phyloP scores from a whole-genome alignment of 2,329 filamentous ascomycete genomes.

The Akanthomyces lecanii region DNA sequence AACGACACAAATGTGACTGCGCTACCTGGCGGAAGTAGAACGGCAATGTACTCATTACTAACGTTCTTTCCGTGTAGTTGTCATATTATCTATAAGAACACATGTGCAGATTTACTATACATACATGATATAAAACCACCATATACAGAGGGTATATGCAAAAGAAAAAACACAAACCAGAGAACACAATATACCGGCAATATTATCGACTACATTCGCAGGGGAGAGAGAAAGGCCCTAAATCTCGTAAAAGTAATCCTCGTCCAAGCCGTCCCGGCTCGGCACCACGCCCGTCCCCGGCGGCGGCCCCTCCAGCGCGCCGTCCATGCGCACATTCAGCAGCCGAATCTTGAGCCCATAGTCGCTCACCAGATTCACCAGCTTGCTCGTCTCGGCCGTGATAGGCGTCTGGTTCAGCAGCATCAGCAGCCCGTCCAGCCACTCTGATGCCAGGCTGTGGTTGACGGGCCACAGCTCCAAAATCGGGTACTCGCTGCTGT shows the following conservation, averaged over 20 bases:
- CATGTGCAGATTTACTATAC: background rate
- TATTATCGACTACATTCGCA: background rate
- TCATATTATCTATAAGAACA: background rate
- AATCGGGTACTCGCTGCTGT: constrained; percentile 63
- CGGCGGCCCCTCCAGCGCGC: constrained; percentile 60
- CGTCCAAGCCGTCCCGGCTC: constrained; percentile 77
- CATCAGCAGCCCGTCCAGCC: constrained; percentile 94
- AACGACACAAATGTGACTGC: no score
- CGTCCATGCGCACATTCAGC: constrained; percentile 86
- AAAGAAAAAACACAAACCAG: constrained; percentile 11
- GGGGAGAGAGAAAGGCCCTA: constrained; percentile 28
- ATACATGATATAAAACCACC: constrained; percentile 5
- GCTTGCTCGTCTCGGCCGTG: constrained; percentile 90
- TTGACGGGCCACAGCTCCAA: constrained; percentile 78
- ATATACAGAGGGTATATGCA: constrained; percentile 17
- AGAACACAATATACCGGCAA: background rate
- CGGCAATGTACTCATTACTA: background rate
- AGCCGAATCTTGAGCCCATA: constrained; percentile 91
- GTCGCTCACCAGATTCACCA: constrained; percentile 79
- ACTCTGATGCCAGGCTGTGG: constrained; percentile 85
- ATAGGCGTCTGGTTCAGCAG: constrained; percentile 92
- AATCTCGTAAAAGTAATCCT: constrained; percentile 89
- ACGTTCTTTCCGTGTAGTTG: background rate
- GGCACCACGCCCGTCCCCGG: constrained; percentile 74
- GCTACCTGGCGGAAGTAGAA: background rate